Evolutionary conservation across 177 flowering plant genomes (phyloP), one percentile per base, ranked within the genome.

Genomic region (Vitis hybrid): DNA sequence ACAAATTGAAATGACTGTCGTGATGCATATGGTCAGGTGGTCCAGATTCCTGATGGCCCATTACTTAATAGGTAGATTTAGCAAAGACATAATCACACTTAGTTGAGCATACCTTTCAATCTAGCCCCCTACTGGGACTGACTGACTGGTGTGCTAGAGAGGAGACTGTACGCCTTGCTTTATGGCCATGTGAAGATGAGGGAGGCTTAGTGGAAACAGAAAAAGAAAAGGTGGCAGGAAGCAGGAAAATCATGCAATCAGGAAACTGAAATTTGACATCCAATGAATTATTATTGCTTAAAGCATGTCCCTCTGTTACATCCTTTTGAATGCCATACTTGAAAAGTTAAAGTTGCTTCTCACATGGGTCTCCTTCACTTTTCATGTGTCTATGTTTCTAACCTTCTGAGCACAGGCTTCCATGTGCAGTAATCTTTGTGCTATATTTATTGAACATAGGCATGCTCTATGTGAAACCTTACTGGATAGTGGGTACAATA

Each of bases 281-380:
- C 17, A 60, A 71, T 67, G 73, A 60, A 69, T 69, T 62, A 69
- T 69, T 69, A 39, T 21, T 69, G 56, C 17, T 61, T 51, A 48
- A 64, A 66, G 68, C 19, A 10, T 54, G 72, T 50, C 49, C 4
- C 32, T 60, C 55, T 34, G 1, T 48, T 11, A 56, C 60, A 59
- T 62, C 64, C 56, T 75, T 64, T 48, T 49, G 56, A 62, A 7
- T 56, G 55, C 50, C 56, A 51, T 23, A 6, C 34, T 51, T 17
- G 54, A 66, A 77, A 66, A 73, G 74, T 62, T 61, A 73, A 77
- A 77, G 80, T 74, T 69, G 74, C 68, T 45, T 60, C 68, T 73
- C 80, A 77, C 80, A 73, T 77, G 76, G 67, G 71, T 51, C 30
- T 54, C 13, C 26, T 51, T 60, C 60, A 51, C 66, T 58, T 68